Percentiles rank a stretch among this genome's conserved stretches.
These are phyloP conservation scores for Trichoderma cornu-damae DNA, from an alignment of 2,329 filamentous ascomycete species.

Conservation along the genomic window DNA sequence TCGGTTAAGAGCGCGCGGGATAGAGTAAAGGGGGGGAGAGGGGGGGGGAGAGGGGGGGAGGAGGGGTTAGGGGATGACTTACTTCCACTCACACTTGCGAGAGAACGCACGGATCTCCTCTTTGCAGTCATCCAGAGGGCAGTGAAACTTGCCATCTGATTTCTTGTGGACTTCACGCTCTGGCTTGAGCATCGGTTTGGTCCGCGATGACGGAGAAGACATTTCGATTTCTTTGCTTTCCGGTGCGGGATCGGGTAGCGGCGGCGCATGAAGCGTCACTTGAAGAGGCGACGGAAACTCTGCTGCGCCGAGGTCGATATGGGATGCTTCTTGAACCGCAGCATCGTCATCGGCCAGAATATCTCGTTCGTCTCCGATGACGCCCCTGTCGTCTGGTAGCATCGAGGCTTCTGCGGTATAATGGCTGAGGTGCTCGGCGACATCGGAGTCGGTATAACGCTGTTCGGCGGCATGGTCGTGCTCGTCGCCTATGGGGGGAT, in stretches of 20 bases:
- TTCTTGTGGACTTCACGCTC: conserved; percentile 57
- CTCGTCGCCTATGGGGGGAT: conserved; percentile 44
- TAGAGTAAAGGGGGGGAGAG: neutral
- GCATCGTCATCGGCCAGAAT: conserved; percentile 38
- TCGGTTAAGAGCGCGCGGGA: conserved; percentile 24
- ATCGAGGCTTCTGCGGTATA: conserved; percentile 39
- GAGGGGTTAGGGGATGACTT: conserved; percentile 48
- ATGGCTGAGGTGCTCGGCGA: conserved; percentile 40
- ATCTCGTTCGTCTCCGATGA: conserved; percentile 34
- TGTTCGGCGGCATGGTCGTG: conserved; percentile 39
- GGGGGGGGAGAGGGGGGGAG: too few relatives aligned
- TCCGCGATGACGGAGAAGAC: conserved; percentile 37
- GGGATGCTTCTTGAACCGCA: conserved; percentile 35
- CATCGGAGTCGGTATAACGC: conserved; percentile 40
- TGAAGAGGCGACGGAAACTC: conserved; percentile 35
- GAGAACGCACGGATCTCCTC: conserved; percentile 62
- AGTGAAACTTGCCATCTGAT: conserved; percentile 68
- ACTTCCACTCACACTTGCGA: conserved; percentile 93
- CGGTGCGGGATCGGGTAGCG: conserved; percentile 31
- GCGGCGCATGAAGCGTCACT: conserved; percentile 29
- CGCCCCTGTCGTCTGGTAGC: conserved; percentile 36
- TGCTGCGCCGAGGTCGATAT: conserved; percentile 36
- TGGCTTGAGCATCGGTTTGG: conserved; percentile 55
- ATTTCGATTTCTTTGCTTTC: conserved; percentile 33
- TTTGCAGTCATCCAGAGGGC: conserved; percentile 64